Base-by-base conservation (phyloP, 345 rosid genomes). In the Lepidium didymum region DNA sequence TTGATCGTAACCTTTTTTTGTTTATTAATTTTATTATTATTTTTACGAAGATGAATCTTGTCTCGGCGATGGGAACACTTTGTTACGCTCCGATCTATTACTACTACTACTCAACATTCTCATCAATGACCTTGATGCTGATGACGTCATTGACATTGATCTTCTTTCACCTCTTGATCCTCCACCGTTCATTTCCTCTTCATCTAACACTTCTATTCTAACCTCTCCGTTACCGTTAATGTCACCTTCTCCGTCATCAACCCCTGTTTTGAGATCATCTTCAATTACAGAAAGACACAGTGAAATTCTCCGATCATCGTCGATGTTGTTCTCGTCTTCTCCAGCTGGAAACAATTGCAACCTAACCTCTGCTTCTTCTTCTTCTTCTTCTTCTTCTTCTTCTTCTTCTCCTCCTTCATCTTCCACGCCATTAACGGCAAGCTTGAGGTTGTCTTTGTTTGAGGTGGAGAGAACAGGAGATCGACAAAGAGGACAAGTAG, bases 401-500 rank as follows among this genome's bases (percentile, higher is more conserved):
- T 2, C 74, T n/a, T 75, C 70, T 13, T 31, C 15, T n/a, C 72
- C 70, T 13, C 23, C 15, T 18, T 37, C 43, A 15, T 53, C 80
- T 34, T 23, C 68, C 4, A 68, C 70, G 4, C 74, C 62, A 8
- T 78, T 75, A 50, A 80, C 75, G 64, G 81, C 80, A 16, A 19
- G 57, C 15, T 44, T 62, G 25, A 72, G 64, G 1, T 37, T 55
- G 2, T 37, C 64, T 38, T 72, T 34, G 12, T 4, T 44, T 0
- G 75, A 35, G 21, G 6, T 11, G 10, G 45, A 13, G 15, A 73
- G 77, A 73, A 73, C 72, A 65, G 77, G 47, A 25, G 67, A 65
- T 64, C 97, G 73, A 70, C 97, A 91, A 29, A 82, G 75, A 50
- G 97, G 97, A 51, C 97, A 91, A 40, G 73, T 87, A 1, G 84